Base-by-base conservation (phyloP, 2,329 filamentous ascomycete genomes). In the Microdochium nivale region DNA sequence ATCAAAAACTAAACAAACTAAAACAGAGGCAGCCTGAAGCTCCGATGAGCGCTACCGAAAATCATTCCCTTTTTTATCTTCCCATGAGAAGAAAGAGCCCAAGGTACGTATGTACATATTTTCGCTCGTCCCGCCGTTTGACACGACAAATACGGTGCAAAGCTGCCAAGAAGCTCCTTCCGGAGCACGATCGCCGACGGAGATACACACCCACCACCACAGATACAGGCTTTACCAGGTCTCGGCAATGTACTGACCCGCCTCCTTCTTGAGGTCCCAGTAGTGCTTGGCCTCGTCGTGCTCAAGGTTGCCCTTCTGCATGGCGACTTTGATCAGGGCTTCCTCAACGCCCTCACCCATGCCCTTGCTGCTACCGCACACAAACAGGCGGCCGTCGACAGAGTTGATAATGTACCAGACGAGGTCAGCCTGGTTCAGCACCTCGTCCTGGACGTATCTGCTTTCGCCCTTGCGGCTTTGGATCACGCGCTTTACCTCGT, bases 321-420 rank as follows among this genome's bases (percentile, higher is more conserved):
- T 95, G 49, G 90, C 90, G 1, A 96, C 90, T 56, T 96, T 88
- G 25, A 96, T 76, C 14, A 99, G 76, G 0, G 92, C 88, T 47
- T 84, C 78, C 66, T 97, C 88, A 2, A 99, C 94, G 46, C 94
- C 94, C 69, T 97, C 94, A 54, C 94, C 94, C 94, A 99, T 99
- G 52, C 94, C 94, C 73, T 89, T 90, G 63, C 84, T 90, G 70
- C 88, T 95, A 49, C 94, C 94, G 67, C 94, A 99, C 53, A 99
- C 94, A 66, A 99, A 99, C 50, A 97, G 84, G 50, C 94, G 84
- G 1, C 94, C 94, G 62, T 99, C 94, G n/a, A 97, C 77, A 2
- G 90, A 84, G 67, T 97, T 97, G 75, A 95, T 88, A 57, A 97
- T 90, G 67, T 90, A 95, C 94, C 94, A 99, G 16, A 97, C 92